These are phyloP conservation scores for Ganoderma lucidum DNA, from an alignment of 1,284 basidiomycete species.

Conservation along the genomic window DNA sequence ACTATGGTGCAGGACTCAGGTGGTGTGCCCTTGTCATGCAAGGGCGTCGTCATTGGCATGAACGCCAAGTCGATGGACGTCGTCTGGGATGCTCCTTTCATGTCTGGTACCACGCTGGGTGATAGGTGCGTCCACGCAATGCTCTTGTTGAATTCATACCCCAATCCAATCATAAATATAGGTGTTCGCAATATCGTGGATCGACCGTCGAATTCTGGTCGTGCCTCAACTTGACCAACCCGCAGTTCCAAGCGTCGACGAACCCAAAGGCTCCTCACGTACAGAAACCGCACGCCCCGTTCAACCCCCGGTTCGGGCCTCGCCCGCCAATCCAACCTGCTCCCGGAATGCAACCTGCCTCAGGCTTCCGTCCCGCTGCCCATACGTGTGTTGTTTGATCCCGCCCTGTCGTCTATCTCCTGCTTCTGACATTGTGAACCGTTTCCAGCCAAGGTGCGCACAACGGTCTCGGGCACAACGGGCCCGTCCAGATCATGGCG, in stretches of 20 bases:
- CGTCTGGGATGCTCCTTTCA: conserved; percentile 96
- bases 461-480: conserved; percentile 18
- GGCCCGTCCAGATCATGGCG: conserved; percentile 61
- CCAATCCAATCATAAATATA: conserved; percentile 38
- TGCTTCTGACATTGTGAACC: conserved; percentile 17
- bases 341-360: conserved; percentile 57
- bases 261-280: conserved; percentile 57
- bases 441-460: conserved; percentile 30
- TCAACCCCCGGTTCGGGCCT: conserved; percentile 75
- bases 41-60: conserved; percentile 94
- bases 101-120: conserved; percentile 90
- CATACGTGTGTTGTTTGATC: conserved; percentile 42
- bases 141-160: conserved; percentile 3
- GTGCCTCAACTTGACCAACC: conserved; percentile 86
- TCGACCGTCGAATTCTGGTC: conserved; percentile 85
- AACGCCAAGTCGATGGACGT: conserved; percentile 91
- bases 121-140: conserved; percentile 64
- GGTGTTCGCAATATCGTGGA: conserved; percentile 91
- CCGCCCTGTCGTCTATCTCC: conserved; percentile 6
- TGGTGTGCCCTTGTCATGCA: conserved; percentile 90
- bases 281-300: conserved; percentile 53
- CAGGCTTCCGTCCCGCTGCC: conserved; percentile 67
- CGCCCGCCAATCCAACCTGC: conserved; percentile 64
- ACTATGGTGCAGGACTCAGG: conserved; percentile 96
- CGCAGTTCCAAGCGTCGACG: conserved; percentile 82